Conservation (phyloP, 2,329 filamentous ascomycete genomes). For the Ophiosphaerella herpotricha region DNA sequence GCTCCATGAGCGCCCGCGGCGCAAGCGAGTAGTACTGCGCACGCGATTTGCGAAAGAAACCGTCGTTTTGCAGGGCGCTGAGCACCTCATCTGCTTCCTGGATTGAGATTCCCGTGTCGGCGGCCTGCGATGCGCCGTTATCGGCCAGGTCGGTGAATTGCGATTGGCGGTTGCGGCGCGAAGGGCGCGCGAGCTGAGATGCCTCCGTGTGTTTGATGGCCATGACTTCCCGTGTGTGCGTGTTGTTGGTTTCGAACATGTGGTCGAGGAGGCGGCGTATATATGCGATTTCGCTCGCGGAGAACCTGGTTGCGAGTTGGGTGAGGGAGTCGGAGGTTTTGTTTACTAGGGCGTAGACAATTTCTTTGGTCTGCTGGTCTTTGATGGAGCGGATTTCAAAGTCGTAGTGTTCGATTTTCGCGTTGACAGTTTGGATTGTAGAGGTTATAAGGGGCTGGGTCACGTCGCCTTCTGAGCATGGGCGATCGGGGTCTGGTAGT, state of each 20-base stretch:
- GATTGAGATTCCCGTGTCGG: constrained; percentile 65
- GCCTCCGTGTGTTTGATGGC: constrained; percentile 81
- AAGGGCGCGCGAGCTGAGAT: constrained; percentile 64
- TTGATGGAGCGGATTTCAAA: constrained; percentile 79
- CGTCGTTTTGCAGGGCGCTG: constrained; percentile 71
- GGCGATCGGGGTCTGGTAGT: constrained; percentile 44
- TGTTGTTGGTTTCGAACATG: constrained; percentile 92
- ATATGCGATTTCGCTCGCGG: constrained; percentile 84
- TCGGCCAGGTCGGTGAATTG: constrained; percentile 24
- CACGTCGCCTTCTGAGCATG: constrained; percentile 64
- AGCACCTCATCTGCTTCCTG: constrained; percentile 77
- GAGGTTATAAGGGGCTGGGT: constrained; percentile 69
- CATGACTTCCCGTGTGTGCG: constrained; percentile 77
- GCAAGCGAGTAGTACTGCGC: constrained; percentile 76
- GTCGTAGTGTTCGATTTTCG: constrained; percentile 77
- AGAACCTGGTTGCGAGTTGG: constrained; percentile 81
- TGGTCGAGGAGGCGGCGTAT: constrained; percentile 84
- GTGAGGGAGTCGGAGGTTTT: constrained; percentile 82
- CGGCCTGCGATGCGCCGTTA: constrained; percentile 45
- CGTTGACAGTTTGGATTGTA: constrained; percentile 72
- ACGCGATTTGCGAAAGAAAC: constrained; percentile 79
- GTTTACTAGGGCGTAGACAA: constrained; percentile 86
- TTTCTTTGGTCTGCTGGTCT: constrained; percentile 68
- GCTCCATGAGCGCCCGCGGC: constrained; percentile 80
- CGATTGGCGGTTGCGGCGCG: constrained; percentile 28